Conservation (phyloP, 176 grass and related monocot species). For the bread wheat (Triticum aestivum) region IWGSC_CS_RefSeq_v2.1 NC_057809.1:557618105-557618604, state of each 20-base stretch:
- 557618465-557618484: slow-evolving; percentile 25
- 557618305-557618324: slow-evolving; percentile 91
- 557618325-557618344: slow-evolving; percentile 84
- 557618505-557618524: background rate
- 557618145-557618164: background rate
- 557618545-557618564: background rate
- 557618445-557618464: slow-evolving; percentile 95
- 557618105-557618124: background rate
- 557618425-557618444: slow-evolving; percentile 97
- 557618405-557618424: slow-evolving; percentile 89
- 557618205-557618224: slow-evolving; percentile 9
- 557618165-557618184: background rate
- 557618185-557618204: background rate
- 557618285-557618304: slow-evolving; percentile 86
- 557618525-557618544: slow-evolving; percentile 1
- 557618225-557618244: slow-evolving; percentile 7
- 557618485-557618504: background rate
- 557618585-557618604: slow-evolving; percentile 7
- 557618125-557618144: background rate
- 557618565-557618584: background rate
- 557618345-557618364: slow-evolving; percentile 70
- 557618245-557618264: slow-evolving; percentile 8
- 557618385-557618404: slow-evolving; percentile 87
- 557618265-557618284: slow-evolving; percentile 99
- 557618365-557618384: slow-evolving; percentile 76